These are phyloP conservation scores for Chrysanthemum makinoi DNA, from an alignment of 129 eudicot genomes.

Conservation along the genomic window DNA sequence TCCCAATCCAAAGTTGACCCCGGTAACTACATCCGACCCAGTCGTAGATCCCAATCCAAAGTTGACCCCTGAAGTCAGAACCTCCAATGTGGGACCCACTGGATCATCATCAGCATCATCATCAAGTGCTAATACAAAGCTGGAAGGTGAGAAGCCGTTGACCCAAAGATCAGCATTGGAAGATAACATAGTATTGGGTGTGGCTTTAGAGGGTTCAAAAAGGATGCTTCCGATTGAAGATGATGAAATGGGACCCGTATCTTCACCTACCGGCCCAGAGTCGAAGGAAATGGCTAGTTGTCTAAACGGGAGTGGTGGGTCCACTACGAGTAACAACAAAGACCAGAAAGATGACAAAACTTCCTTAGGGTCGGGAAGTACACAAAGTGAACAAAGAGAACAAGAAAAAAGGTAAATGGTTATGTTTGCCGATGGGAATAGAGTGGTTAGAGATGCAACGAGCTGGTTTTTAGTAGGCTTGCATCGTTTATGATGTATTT, in stretches of 20 bases:
- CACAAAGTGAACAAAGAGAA: conserved; percentile 42
- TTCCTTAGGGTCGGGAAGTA: conserved; percentile 14
- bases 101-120: conserved; percentile 17
- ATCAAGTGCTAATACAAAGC: not conserved
- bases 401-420: conserved; percentile 38
- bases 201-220: conserved; percentile 80
- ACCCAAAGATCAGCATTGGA: conserved; percentile 42
- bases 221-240: conserved; percentile 67
- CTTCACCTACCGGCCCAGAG: too few relatives aligned
- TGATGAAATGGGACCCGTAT: conserved; percentile 35
- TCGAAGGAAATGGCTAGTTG: too few relatives aligned
- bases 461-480: conserved; percentile 53
- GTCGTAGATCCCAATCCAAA: conserved; percentile 29
- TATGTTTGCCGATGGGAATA: not conserved
- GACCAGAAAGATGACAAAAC: conserved; percentile 52
- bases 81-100: conserved; percentile 15
- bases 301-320: conserved; percentile 40
- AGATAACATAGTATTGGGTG: conserved; percentile 77
- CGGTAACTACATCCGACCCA: conserved; percentile 18
- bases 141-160: too few relatives aligned
- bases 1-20: conserved; percentile 27
- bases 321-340: conserved; percentile 18
- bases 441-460: conserved; percentile 20
- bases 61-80: conserved; percentile 20
- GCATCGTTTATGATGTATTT: conserved; percentile 37